Conservation (phyloP, 1,139 yeast genomes). For the Scheffersomyces insectosa region DNA sequence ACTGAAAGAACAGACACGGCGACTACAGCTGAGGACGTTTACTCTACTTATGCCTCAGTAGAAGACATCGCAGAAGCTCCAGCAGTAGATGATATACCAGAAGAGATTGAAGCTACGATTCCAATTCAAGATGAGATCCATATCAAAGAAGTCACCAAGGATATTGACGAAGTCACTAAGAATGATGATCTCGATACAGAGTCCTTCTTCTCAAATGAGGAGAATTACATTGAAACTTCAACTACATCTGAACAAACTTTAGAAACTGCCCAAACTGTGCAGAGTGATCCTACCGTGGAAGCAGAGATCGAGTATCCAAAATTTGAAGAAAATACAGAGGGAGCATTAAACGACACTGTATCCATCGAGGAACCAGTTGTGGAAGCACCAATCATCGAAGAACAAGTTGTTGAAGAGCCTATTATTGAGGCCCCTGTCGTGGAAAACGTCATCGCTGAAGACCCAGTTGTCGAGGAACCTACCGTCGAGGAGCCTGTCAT, state of each 20-base stretch:
- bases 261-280: background rate
- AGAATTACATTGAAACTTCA: constrained; percentile 13
- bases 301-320: background rate
- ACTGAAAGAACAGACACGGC: constrained; percentile 1
- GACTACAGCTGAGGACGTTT: background rate
- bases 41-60: background rate
- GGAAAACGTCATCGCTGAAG: constrained; percentile 3
- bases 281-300: constrained; percentile 1
- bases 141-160: constrained; percentile 19
- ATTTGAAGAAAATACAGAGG: background rate
- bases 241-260: background rate
- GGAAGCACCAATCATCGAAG: background rate
- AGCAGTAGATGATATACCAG: constrained; percentile 3
- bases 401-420: background rate
- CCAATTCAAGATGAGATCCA: constrained; percentile 8
- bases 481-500: constrained; percentile 1
- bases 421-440: constrained; percentile 2
- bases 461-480: constrained; percentile 1
- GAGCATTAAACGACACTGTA: too few species aligned
- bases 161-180: constrained; percentile 17
- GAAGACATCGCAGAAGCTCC: background rate
- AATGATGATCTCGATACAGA: constrained; percentile 18
- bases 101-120: constrained; percentile 1
- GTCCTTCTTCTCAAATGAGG: constrained; percentile 16
- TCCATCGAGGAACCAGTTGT: background rate